Evolutionary conservation across 2,329 filamentous ascomycete genomes (phyloP).

Genomic region (Xylariaceae sp.): DNA sequence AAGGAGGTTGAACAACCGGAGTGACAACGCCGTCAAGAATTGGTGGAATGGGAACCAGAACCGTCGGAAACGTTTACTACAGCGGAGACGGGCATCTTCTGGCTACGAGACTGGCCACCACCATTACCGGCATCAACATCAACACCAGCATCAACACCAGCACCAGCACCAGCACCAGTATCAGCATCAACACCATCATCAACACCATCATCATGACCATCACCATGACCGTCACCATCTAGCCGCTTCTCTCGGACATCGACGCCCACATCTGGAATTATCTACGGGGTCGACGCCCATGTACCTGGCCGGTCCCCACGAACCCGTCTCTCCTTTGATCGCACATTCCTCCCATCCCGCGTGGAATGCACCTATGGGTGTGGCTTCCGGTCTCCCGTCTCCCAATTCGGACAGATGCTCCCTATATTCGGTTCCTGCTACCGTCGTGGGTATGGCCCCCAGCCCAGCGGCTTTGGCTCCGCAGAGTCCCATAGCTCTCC

Average conservation of each 20-base stretch:
- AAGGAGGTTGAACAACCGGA: conserved; percentile 71
- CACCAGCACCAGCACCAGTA: not conserved
- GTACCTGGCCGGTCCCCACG: conserved; percentile 10
- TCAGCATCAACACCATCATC: too few relatives aligned
- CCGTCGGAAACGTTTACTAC: conserved; percentile 55
- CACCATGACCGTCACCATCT: conserved; percentile 2
- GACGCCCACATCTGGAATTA: conserved; percentile 10
- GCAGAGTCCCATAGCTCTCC: conserved; percentile 39
- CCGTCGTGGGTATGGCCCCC: conserved; percentile 35
- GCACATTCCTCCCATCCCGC: conserved; percentile 12
- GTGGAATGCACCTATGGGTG: conserved; percentile 9
- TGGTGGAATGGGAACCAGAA: conserved; percentile 97
- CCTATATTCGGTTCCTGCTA: conserved; percentile 51
- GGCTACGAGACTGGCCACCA: conserved; percentile 30
- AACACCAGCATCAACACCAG: not conserved
- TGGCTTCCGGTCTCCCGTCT: conserved; percentile 28
- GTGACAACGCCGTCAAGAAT: conserved; percentile 95
- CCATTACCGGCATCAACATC: not conserved
- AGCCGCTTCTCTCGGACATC: conserved; percentile 7
- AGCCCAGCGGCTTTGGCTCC: conserved; percentile 26
- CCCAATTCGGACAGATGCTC: conserved; percentile 65
- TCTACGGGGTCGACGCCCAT: conserved; percentile 9
- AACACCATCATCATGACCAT: too few relatives aligned
- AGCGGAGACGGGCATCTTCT: conserved; percentile 28
- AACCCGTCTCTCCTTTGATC: conserved; percentile 14